Conservation (phyloP, 2,329 filamentous ascomycete genomes). For the Alternaria metachromatica region DNA sequence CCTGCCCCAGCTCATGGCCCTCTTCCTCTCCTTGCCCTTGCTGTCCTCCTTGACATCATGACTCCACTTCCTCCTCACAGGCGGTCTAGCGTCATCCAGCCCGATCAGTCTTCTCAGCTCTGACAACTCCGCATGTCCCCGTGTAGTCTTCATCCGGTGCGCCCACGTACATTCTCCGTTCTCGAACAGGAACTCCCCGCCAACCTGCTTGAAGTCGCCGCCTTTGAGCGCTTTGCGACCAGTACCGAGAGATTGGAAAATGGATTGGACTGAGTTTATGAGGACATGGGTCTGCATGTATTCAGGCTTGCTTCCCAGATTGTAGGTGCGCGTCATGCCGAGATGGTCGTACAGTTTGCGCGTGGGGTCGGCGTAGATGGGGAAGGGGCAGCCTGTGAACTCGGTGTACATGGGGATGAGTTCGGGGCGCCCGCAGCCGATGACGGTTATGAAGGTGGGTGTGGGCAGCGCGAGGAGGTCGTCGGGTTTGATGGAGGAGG, state of each 20-base stretch:
- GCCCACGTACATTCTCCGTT: constrained; percentile 76
- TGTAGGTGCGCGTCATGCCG: constrained; percentile 71
- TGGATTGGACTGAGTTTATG: constrained; percentile 57
- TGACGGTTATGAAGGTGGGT: constrained; percentile 68
- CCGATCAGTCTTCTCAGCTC: constrained; percentile 70
- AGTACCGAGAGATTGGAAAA: constrained; percentile 67
- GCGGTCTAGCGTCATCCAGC: constrained; percentile 34
- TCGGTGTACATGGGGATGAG: constrained; percentile 72
- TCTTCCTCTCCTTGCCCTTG: constrained; percentile 24
- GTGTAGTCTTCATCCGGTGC: constrained; percentile 79
- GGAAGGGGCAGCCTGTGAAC: constrained; percentile 70
- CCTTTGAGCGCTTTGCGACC: constrained; percentile 66
- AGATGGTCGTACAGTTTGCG: constrained; percentile 70
- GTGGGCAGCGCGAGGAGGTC: constrained; percentile 56
- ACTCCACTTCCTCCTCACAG: constrained; percentile 44
- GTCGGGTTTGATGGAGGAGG: constrained; percentile 60
- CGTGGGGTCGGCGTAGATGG: constrained; percentile 79
- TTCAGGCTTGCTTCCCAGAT: constrained; percentile 66
- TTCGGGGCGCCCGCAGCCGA: constrained; percentile 74
- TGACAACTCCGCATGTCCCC: constrained; percentile 76
- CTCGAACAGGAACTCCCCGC: constrained; percentile 81
- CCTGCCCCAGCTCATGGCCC: constrained; percentile 40
- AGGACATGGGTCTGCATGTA: constrained; percentile 66
- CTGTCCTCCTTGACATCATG: constrained; percentile 36
- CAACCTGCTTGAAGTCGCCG: constrained; percentile 72